These are phyloP conservation scores for Leishmania aethiopica DNA, from an alignment of 208 protist genomes.

Conservation along the genomic window DNA sequence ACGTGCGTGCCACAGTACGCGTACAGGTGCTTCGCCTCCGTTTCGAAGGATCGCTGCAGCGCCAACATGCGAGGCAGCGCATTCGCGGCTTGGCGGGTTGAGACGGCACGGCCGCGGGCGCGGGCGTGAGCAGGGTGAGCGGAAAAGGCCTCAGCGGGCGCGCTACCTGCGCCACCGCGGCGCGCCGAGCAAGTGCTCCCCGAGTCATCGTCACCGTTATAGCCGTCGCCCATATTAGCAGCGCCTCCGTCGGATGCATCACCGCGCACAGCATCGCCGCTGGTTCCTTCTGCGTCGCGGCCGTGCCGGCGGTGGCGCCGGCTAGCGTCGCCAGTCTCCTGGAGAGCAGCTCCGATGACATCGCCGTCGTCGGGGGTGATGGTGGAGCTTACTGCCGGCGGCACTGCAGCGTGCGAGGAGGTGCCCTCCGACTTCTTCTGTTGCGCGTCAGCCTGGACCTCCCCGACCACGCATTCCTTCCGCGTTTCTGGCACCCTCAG, in stretches of 20 bases:
- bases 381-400: not conserved
- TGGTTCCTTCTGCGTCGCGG: not conserved
- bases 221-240: not conserved
- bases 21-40: slow-evolving; percentile 38
- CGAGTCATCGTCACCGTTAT: not conserved
- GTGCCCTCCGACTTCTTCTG: not conserved
- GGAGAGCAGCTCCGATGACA: slow-evolving; percentile 1
- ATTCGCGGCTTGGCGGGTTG: slow-evolving; percentile 11
- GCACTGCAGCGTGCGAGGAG: not conserved
- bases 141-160: not conserved
- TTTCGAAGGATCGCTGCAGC: slow-evolving; percentile 55
- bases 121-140: slow-evolving; percentile 4
- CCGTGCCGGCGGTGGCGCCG: not conserved
- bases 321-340: not conserved
- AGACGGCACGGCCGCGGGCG: not conserved
- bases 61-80: slow-evolving; percentile 41
- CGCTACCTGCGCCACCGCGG: not conserved
- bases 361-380: not conserved
- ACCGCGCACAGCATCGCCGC: not conserved
- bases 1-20: slow-evolving; percentile 51
- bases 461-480: not conserved
- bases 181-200: not conserved
- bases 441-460: not conserved
- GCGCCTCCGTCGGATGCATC: not conserved
- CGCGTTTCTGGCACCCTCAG: not conserved